A percentile compares a stretch with the other conserved stretches of the same genome.
These are phyloP conservation scores for Vachellia collinsii DNA, from an alignment of 306 rosid species.

Conservation along the genomic window DNA sequence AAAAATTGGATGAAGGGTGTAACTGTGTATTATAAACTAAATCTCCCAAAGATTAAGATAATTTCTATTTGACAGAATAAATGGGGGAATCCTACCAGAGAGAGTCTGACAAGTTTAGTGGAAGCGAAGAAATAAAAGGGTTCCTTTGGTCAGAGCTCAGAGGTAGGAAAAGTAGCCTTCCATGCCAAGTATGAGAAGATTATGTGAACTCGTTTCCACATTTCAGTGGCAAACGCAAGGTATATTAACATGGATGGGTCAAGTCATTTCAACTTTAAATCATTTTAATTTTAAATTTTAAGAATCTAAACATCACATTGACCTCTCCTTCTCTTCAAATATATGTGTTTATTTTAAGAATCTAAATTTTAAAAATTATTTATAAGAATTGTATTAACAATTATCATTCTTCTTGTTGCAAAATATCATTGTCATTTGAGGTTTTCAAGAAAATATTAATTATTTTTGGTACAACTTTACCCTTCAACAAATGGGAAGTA, in stretches of 20 bases:
- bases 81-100: background rate
- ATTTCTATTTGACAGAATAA: background rate
- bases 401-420: too few species aligned
- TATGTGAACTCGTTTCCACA: background rate
- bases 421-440: too few species aligned
- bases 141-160: constrained; percentile 27
- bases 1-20: too few species aligned
- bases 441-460: too few species aligned
- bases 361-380: too few species aligned
- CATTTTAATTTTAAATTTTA: background rate
- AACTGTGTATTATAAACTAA: background rate
- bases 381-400: too few species aligned
- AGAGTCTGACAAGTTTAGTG: background rate
- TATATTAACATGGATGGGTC: background rate
- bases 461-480: too few species aligned
- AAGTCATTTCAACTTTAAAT: background rate
- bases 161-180: constrained; percentile 40
- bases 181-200: constrained; percentile 23
- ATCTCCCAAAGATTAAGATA: background rate
- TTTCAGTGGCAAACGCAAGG: constrained; percentile 27
- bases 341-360: background rate
- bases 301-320: background rate
- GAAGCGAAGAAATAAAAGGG: constrained; percentile 51
- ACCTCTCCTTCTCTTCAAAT: background rate
- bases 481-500: too few species aligned